Percentiles rank a stretch among this genome's conserved stretches.
Conservation (phyloP, 2,329 filamentous ascomycete genomes). For the Cercospora janseana region DNA sequence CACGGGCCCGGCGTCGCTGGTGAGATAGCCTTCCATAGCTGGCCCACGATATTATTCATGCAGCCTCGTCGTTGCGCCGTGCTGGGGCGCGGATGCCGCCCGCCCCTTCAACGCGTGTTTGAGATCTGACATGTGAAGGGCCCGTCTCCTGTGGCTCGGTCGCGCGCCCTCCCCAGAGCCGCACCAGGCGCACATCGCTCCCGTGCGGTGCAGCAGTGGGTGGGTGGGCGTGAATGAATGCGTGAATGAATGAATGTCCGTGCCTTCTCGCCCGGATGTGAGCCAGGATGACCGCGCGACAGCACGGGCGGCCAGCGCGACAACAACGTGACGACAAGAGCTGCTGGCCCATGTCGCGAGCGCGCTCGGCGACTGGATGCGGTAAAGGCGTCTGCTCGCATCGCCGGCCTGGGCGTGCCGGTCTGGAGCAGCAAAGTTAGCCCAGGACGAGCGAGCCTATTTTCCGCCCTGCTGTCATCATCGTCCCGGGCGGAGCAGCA, state of each 20-base stretch:
- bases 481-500: neutral
- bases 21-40: neutral
- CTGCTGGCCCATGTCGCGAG: neutral
- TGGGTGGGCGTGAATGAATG: too few relatives aligned
- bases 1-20: neutral
- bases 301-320: too few relatives aligned
- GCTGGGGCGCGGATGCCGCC: neutral
- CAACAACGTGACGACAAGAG: neutral
- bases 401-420: constrained; percentile 13
- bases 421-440: constrained; percentile 3
- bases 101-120: constrained; percentile 12
- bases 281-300: too few relatives aligned
- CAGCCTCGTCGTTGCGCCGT: neutral
- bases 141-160: too few relatives aligned
- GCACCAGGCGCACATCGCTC: too few relatives aligned
- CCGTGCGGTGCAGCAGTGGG: too few relatives aligned
- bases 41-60: constrained; percentile 8
- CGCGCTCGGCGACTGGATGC: constrained; percentile 5
- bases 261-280: too few relatives aligned
- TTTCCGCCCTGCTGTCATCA: constrained; percentile 6
- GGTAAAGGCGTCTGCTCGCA: constrained; percentile 10
- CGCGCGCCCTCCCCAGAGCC: too few relatives aligned
- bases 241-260: too few relatives aligned
- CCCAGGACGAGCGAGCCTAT: constrained; percentile 4
- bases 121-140: neutral